Percentiles rank a stretch among this genome's conserved stretches.
Evolutionary conservation across 176 grass and related monocot species (phyloP).

Genomic region (Pontederia crassipes): DNA sequence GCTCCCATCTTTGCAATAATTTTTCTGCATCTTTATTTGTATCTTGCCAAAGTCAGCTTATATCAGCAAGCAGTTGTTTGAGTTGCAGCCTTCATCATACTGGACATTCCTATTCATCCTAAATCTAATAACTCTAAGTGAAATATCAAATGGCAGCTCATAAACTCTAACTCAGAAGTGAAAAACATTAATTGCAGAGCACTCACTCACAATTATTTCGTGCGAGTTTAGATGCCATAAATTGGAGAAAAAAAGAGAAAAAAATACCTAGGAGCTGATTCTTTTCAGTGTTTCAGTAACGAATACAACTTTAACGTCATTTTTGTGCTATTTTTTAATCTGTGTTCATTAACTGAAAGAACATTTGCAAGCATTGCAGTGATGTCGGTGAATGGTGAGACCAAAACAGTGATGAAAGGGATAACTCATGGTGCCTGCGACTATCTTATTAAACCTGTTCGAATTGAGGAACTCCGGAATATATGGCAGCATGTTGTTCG

Average conservation of each 20-base stretch:
- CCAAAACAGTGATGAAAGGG: conserved; percentile 95
- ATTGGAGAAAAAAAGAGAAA: too few relatives aligned
- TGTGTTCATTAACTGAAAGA: neutral
- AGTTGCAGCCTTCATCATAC: neutral
- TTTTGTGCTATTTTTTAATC: neutral
- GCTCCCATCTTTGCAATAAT: conserved; percentile 4
- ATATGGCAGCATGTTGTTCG: conserved; percentile 97
- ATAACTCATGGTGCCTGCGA: conserved; percentile 96
- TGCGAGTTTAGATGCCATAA: too few relatives aligned
- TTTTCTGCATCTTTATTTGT: neutral
- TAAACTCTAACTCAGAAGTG: too few relatives aligned
- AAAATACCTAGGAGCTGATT: too few relatives aligned
- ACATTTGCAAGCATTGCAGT: conserved; percentile 39
- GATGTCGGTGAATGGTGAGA: conserved; percentile 83
- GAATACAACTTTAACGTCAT: neutral
- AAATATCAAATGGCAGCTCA: too few relatives aligned
- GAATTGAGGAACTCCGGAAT: conserved; percentile 84
- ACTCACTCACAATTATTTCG: too few relatives aligned
- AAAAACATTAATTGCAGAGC: too few relatives aligned
- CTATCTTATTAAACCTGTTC: conserved; percentile 90
- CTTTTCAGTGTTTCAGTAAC: too few relatives aligned
- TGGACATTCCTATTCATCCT: too few relatives aligned
- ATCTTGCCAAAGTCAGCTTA: neutral
- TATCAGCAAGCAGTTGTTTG: neutral
- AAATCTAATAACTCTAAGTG: too few relatives aligned